Evolutionary conservation across 2,329 filamentous ascomycete species (phyloP).

Genomic region (Arthrobotrys conoides): DNA sequence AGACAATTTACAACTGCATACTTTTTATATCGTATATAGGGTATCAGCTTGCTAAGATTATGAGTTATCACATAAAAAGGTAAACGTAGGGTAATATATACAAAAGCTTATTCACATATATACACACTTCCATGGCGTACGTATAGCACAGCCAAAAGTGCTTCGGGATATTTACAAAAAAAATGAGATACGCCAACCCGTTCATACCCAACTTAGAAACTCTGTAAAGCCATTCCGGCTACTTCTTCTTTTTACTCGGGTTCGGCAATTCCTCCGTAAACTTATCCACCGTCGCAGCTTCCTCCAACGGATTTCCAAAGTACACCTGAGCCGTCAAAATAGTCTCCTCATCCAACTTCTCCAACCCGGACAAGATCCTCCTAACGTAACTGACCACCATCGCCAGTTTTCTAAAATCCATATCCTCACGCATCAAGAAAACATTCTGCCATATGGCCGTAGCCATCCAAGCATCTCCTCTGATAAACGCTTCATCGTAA

Average conservation of each 20-base stretch:
- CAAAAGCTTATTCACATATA: constrained; percentile 42
- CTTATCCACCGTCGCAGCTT: constrained; percentile 66
- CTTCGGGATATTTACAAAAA: constrained; percentile 32
- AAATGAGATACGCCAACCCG: not conserved
- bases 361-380: constrained; percentile 72
- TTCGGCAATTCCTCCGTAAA: constrained; percentile 68
- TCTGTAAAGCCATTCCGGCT: not conserved
- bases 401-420: constrained; percentile 75
- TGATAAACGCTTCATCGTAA: constrained; percentile 84
- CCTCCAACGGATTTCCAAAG: constrained; percentile 70
- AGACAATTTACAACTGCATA: not conserved
- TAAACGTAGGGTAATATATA: constrained; percentile 32
- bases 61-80: constrained; percentile 13
- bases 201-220: not conserved
- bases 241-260: constrained; percentile 64
- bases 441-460: constrained; percentile 94
- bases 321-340: constrained; percentile 70
- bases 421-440: constrained; percentile 79
- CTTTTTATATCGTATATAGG: not conserved
- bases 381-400: constrained; percentile 76
- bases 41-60: constrained; percentile 12
- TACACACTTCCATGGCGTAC: constrained; percentile 18
- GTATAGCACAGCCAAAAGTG: constrained; percentile 11
- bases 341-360: constrained; percentile 71
- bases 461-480: constrained; percentile 82